A percentile compares a stretch with the other conserved stretches of the same genome.
Conservation (phyloP, 306 rosid species). For the Quercus variabilis region DNA sequence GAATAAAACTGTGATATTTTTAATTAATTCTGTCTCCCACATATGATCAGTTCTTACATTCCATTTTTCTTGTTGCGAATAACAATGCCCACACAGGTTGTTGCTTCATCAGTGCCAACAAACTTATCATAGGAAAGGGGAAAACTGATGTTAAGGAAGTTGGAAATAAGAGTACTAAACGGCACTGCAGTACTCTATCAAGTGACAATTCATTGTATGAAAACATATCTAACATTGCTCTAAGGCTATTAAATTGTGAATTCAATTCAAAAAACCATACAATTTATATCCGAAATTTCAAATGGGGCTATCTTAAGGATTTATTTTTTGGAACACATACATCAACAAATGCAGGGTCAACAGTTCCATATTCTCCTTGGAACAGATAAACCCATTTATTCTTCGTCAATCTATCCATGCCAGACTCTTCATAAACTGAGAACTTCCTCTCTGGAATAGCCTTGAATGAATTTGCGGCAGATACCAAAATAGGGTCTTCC, state of each 20-base stretch:
- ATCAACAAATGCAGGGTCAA: constrained; percentile 61
- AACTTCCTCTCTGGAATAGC: constrained; percentile 49
- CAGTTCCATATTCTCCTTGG: constrained; percentile 87
- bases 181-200: not conserved
- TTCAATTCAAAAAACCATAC: not conserved
- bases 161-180: not conserved
- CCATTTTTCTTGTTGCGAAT: constrained; percentile 53
- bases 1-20: not conserved
- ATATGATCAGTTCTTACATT: constrained; percentile 48
- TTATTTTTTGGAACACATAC: constrained; percentile 27
- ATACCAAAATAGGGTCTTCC: constrained; percentile 47
- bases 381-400: constrained; percentile 70
- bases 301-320: not conserved
- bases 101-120: constrained; percentile 97
- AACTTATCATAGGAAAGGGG: constrained; percentile 37
- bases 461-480: constrained; percentile 57
- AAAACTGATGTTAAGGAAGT: not conserved
- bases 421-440: constrained; percentile 42
- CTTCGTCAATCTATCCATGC: constrained; percentile 16
- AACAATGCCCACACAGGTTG: constrained; percentile 82
- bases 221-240: not conserved
- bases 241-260: constrained; percentile 1
- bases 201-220: not conserved
- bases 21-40: not conserved
- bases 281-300: not conserved